Percentiles rank a stretch among this genome's conserved stretches.
Conservation (phyloP, 2,329 filamentous ascomycete species). For the Trichoderma atroviride region DNA sequence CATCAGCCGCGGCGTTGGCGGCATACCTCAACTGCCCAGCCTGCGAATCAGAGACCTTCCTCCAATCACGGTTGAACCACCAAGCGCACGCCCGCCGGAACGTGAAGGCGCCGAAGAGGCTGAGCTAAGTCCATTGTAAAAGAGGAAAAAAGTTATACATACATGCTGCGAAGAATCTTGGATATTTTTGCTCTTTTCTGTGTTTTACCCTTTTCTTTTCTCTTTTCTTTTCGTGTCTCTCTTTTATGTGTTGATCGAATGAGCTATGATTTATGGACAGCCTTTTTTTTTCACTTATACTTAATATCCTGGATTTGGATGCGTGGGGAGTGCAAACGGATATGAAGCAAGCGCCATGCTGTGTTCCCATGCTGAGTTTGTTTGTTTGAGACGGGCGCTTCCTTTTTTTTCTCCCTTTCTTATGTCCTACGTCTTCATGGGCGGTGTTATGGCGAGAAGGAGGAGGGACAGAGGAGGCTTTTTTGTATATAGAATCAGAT, state of each 20-base stretch:
- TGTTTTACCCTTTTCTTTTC: background rate
- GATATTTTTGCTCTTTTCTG: background rate
- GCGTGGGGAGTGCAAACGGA: slow-evolving; percentile 3
- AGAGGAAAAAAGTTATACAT: slow-evolving; percentile 9
- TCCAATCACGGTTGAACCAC: slow-evolving; percentile 47
- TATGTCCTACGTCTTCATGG: background rate
- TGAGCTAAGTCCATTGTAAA: slow-evolving; percentile 4
- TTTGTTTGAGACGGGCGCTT: background rate
- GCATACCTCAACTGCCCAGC: slow-evolving; percentile 55
- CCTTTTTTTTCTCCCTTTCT: background rate
- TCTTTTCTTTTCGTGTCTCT: background rate
- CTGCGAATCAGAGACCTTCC: slow-evolving; percentile 54
- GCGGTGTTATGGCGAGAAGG: slow-evolving; percentile 21
- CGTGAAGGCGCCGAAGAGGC: background rate
- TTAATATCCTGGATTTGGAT: background rate
- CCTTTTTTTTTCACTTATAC: slow-evolving; percentile 3
- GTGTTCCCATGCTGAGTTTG: background rate
- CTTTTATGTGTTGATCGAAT: slow-evolving; percentile 1
- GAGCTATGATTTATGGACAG: slow-evolving; percentile 21
- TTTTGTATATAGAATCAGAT: slow-evolving; percentile 20
- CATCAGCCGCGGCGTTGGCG: slow-evolving; percentile 41
- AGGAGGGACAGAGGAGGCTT: background rate
- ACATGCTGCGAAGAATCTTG: background rate
- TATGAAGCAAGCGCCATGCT: slow-evolving; percentile 19
- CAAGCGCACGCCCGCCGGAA: slow-evolving; percentile 14